phyloP scores from a whole-genome alignment of 208 protist species.

The Acanthamoeba quina region DNA sequence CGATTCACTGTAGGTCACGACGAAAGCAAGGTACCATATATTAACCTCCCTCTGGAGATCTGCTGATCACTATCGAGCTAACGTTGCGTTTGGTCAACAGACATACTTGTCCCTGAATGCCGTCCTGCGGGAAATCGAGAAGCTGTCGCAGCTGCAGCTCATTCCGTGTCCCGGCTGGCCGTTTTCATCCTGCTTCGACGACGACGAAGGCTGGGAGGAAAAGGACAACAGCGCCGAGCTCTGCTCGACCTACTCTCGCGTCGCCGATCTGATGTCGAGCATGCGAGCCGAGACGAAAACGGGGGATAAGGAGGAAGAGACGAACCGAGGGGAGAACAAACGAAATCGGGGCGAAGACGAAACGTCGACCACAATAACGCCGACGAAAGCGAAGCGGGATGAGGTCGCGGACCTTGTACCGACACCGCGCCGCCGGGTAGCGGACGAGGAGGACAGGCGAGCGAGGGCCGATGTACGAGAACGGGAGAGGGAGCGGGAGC shows the following conservation, averaged over 20 bases:
- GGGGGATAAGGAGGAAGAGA: not conserved
- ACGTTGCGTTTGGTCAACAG: not conserved
- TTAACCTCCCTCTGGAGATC: not conserved
- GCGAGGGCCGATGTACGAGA: not conserved
- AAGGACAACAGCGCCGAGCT: slow-evolving; percentile 28
- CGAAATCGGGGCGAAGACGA: slow-evolving; percentile 5
- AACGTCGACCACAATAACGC: not conserved
- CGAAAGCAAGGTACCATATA: slow-evolving; percentile 18
- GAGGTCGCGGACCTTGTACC: not conserved
- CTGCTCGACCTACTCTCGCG: slow-evolving; percentile 38
- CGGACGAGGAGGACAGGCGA: not conserved
- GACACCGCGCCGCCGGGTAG: not conserved
- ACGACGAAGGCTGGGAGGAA: slow-evolving; percentile 42
- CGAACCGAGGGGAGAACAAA: not conserved
- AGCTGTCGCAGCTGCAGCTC: slow-evolving; percentile 48
- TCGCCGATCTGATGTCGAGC: slow-evolving; percentile 46
- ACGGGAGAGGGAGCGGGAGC: slow-evolving; percentile 36
- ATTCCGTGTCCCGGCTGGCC: slow-evolving; percentile 44
- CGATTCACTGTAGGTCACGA: slow-evolving; percentile 44
- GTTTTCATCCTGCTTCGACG: slow-evolving; percentile 60
- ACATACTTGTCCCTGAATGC: slow-evolving; percentile 55
- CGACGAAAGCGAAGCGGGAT: not conserved
- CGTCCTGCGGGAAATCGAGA: slow-evolving; percentile 46
- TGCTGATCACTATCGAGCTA: not conserved
- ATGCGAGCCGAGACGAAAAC: not conserved